Evolutionary conservation across 352 stramenopile species (phyloP).

Genomic region (Globisporangium yorkense): DNA sequence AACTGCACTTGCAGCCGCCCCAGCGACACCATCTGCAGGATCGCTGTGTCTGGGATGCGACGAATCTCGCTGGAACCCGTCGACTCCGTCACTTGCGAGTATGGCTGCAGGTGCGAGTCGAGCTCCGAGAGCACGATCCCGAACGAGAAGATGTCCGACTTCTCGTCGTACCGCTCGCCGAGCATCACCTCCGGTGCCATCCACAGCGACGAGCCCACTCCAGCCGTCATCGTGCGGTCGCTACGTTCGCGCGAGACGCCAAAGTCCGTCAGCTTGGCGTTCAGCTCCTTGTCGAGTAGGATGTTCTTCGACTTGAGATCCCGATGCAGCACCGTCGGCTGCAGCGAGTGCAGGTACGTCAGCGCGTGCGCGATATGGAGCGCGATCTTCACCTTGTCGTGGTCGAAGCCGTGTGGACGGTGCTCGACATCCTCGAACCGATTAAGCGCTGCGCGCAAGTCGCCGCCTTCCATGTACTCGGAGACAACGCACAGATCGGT

Average conservation of each 20-base stretch:
- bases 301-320: conserved; percentile 61
- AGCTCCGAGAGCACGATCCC: conserved; percentile 37
- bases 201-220: conserved; percentile 32
- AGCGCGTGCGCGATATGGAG: conserved; percentile 26
- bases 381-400: conserved; percentile 27
- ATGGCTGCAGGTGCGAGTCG: conserved; percentile 33
- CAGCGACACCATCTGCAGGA: conserved; percentile 41
- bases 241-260: conserved; percentile 22
- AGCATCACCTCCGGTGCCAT: conserved; percentile 45
- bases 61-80: conserved; percentile 15
- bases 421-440: conserved; percentile 21
- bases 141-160: conserved; percentile 46
- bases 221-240: conserved; percentile 29
- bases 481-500: conserved; percentile 30
- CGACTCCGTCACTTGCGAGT: conserved; percentile 5
- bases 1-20: conserved; percentile 30
- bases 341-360: conserved; percentile 39
- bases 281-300: conserved; percentile 19
- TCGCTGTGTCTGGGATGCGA: conserved; percentile 12
- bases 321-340: conserved; percentile 30
- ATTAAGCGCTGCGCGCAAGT: conserved; percentile 30
- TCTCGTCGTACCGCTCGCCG: conserved; percentile 32
- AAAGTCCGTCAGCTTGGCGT: conserved; percentile 37
- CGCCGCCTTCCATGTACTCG: conserved; percentile 40
- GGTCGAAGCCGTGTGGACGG: conserved; percentile 26